Percentiles rank a stretch among this genome's conserved stretches.
Evolutionary conservation across 1,139 yeast species (phyloP).

Genomic region (Nakaseomyces kungkrabaensis): DNA sequence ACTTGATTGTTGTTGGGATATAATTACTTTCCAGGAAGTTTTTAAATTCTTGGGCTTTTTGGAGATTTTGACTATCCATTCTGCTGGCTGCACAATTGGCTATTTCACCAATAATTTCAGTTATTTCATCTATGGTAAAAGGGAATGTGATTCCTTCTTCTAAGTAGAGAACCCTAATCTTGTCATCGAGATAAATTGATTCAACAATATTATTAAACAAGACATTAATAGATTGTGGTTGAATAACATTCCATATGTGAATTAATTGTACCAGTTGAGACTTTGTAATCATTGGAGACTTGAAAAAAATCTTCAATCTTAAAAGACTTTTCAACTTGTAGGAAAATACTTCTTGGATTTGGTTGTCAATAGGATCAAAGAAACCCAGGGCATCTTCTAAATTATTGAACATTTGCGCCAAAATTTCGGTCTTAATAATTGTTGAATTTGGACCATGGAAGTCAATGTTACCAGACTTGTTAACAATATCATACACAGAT

Average conservation of each 20-base stretch:
- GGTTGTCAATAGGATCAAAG: slow-evolving; percentile 8
- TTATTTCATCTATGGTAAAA: slow-evolving; percentile 12
- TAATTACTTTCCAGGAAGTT: slow-evolving; percentile 5
- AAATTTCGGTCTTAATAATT: slow-evolving; percentile 15
- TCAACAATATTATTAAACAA: slow-evolving; percentile 27
- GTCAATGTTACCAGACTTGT: slow-evolving; percentile 7
- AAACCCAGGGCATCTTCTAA: slow-evolving; percentile 18
- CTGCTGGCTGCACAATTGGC: slow-evolving; percentile 10
- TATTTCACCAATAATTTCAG: slow-evolving; percentile 12
- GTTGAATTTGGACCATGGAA: slow-evolving; percentile 5
- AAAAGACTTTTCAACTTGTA: slow-evolving; percentile 19
- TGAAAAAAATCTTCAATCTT: slow-evolving; percentile 21
- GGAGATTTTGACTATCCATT: slow-evolving; percentile 10
- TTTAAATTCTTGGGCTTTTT: slow-evolving; percentile 13
- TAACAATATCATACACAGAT: slow-evolving; percentile 13
- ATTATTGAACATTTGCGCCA: slow-evolving; percentile 25
- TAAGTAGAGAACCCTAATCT: slow-evolving; percentile 12
- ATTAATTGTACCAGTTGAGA: slow-evolving; percentile 17
- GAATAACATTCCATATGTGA: slow-evolving; percentile 17
- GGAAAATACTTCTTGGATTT: slow-evolving; percentile 7
- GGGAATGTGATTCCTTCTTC: slow-evolving; percentile 16
- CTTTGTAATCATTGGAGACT: slow-evolving; percentile 13
- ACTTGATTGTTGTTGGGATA: neutral
- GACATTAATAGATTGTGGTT: slow-evolving; percentile 16
- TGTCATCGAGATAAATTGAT: slow-evolving; percentile 19